These are phyloP conservation scores for Lepidopterella palustris DNA, from an alignment of 495 filamentous ascomycete species.

Conservation along the genomic window DNA sequence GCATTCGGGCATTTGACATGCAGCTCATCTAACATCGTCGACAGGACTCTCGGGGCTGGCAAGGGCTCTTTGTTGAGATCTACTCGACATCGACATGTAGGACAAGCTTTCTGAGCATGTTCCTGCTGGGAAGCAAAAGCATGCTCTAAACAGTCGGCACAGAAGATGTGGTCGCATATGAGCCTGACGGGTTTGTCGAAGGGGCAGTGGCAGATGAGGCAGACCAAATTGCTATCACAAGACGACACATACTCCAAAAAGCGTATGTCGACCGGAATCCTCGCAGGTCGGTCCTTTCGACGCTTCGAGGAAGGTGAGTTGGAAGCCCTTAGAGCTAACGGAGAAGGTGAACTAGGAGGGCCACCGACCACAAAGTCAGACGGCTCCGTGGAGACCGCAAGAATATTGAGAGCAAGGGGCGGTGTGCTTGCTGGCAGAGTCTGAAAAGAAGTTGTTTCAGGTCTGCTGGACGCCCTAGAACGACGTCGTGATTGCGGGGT, in stretches of 20 bases:
- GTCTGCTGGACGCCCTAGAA: constrained; percentile 18
- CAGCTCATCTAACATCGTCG: constrained; percentile 68
- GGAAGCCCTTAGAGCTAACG: constrained; percentile 24
- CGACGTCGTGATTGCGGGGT: constrained; percentile 23
- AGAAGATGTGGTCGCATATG: constrained; percentile 72
- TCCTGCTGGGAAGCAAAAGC: constrained; percentile 24
- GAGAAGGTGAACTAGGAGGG: constrained; percentile 23
- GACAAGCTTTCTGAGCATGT: constrained; percentile 27
- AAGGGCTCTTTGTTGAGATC: constrained; percentile 12
- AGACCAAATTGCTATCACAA: constrained; percentile 73
- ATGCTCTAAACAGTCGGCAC: constrained; percentile 57
- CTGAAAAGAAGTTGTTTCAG: not conserved
- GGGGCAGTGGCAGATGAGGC: constrained; percentile 73
- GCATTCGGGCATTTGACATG: constrained; percentile 63
- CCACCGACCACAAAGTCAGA: constrained; percentile 27
- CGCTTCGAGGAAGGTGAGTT: constrained; percentile 28
- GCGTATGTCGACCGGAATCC: constrained; percentile 52
- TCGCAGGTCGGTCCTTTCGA: constrained; percentile 15
- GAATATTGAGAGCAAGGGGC: constrained; percentile 6
- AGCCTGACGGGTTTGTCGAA: constrained; percentile 67
- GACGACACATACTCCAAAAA: constrained; percentile 58
- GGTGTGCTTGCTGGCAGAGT: constrained; percentile 7
- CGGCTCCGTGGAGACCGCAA: constrained; percentile 8
- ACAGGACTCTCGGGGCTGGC: constrained; percentile 47
- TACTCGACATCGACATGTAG: constrained; percentile 34